Evolutionary conservation across 1,139 yeast species (phyloP).

Genomic region (Taphrina populina): DNA sequence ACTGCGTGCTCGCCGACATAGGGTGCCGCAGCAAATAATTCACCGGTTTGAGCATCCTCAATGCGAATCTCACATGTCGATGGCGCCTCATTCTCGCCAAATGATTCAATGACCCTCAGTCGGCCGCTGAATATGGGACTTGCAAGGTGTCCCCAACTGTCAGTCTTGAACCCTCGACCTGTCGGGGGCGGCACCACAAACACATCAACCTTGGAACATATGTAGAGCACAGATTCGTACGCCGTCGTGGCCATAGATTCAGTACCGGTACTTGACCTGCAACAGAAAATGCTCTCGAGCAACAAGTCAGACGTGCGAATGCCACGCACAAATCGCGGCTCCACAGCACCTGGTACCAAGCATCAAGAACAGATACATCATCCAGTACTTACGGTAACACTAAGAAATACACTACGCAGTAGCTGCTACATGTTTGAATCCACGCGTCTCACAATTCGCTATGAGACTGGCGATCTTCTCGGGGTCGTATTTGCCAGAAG

Average conservation of each 20-base stretch:
- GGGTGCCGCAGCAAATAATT: slow-evolving; percentile 46
- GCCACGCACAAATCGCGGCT: no score
- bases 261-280: no score
- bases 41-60: slow-evolving; percentile 43
- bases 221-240: slow-evolving; percentile 19
- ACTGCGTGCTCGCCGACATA: slow-evolving; percentile 42
- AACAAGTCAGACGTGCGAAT: no score
- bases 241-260: no score
- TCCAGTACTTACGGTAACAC: no score
- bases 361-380: no score
- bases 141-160: slow-evolving; percentile 45
- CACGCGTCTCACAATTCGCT: slow-evolving; percentile 4
- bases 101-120: slow-evolving; percentile 44
- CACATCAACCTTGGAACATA: slow-evolving; percentile 36
- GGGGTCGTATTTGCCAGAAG: slow-evolving; percentile 28
- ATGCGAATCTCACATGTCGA: slow-evolving; percentile 44
- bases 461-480: slow-evolving; percentile 8
- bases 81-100: slow-evolving; percentile 36
- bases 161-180: slow-evolving; percentile 43
- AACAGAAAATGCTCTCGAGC: no score
- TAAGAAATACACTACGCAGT: no score
- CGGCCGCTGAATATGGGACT: slow-evolving; percentile 48
- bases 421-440: slow-evolving; percentile 32
- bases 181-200: slow-evolving; percentile 46
- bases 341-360: no score